A percentile compares a stretch with the other conserved stretches of the same genome.
phyloP scores from a whole-genome alignment of 371 early-diverging fungal genomes.

The Mucor circinelloides region DNA sequence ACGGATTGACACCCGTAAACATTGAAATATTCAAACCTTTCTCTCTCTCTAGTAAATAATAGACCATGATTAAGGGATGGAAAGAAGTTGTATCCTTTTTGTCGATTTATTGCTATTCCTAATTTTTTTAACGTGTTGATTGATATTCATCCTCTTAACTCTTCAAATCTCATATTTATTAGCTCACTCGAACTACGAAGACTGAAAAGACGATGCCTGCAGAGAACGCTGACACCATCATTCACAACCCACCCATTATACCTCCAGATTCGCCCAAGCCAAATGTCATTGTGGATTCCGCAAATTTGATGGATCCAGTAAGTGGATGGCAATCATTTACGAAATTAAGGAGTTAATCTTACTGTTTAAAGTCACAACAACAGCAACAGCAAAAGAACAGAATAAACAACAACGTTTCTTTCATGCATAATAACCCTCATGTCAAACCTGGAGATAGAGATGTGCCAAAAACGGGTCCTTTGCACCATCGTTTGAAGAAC shows the following conservation, averaged over 20 bases:
- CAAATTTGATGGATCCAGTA: constrained; percentile 9
- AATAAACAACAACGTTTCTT: constrained; percentile 17
- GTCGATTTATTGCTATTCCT: neutral
- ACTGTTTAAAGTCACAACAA: neutral
- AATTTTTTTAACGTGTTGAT: neutral
- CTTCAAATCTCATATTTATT: neutral
- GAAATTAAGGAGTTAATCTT: neutral
- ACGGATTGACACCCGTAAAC: neutral
- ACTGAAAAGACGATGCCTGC: constrained; percentile 12
- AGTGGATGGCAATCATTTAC: neutral
- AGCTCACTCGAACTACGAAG: constrained; percentile 33
- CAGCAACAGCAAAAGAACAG: constrained; percentile 7
- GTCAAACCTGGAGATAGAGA: constrained; percentile 27
- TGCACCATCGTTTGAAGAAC: constrained; percentile 72
- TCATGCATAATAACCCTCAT: constrained; percentile 30
- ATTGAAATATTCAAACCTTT: neutral
- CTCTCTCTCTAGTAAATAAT: neutral
- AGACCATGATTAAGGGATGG: constrained; percentile 45
- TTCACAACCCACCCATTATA: neutral
- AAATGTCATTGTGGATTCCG: constrained; percentile 9
- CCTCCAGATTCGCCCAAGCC: constrained; percentile 16
- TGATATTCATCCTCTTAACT: constrained; percentile 3
- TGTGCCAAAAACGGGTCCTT: constrained; percentile 71
- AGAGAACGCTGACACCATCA: neutral
- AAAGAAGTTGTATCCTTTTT: constrained; percentile 35